Percentiles rank a stretch among this genome's conserved stretches.
Evolutionary conservation across 2,329 filamentous ascomycete species (phyloP).

Genomic region (Fusarium udum): DNA sequence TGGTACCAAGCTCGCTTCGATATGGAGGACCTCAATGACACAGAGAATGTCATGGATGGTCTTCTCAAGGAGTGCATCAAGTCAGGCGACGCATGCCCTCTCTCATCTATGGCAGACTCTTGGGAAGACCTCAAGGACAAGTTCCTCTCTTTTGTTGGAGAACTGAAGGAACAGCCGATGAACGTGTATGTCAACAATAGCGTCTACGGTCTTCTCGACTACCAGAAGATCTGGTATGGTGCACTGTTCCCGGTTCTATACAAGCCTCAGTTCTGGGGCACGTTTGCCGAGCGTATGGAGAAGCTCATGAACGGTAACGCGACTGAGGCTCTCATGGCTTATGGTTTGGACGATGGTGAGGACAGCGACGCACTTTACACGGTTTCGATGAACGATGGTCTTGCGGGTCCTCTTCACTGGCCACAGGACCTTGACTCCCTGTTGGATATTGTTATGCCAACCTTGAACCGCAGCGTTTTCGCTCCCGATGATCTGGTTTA

Average conservation of each 20-base stretch:
- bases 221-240: slow-evolving; percentile 47
- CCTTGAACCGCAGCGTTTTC: slow-evolving; percentile 48
- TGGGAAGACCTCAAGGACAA: slow-evolving; percentile 47
- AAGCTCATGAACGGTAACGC: slow-evolving; percentile 52
- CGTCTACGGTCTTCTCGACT: slow-evolving; percentile 51
- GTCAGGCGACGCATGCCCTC: slow-evolving; percentile 57
- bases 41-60: slow-evolving; percentile 45
- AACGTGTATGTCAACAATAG: slow-evolving; percentile 55
- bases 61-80: slow-evolving; percentile 50
- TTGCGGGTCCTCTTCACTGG: slow-evolving; percentile 42
- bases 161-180: slow-evolving; percentile 52
- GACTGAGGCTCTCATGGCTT: slow-evolving; percentile 50
- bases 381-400: slow-evolving; percentile 44
- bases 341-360: slow-evolving; percentile 37
- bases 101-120: slow-evolving; percentile 51
- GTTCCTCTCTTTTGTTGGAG: slow-evolving; percentile 46
- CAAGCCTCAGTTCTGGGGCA: slow-evolving; percentile 50
- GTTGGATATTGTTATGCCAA: slow-evolving; percentile 48
- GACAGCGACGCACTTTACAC: slow-evolving; percentile 42
- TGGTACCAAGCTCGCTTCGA: slow-evolving; percentile 46
- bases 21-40: slow-evolving; percentile 43
- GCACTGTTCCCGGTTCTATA: slow-evolving; percentile 54
- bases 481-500: slow-evolving; percentile 44
- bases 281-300: slow-evolving; percentile 48
- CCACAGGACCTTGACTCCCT: slow-evolving; percentile 46